Evolutionary conservation across 2,329 filamentous ascomycete species (phyloP).

Genomic region (Byssoonygena ceratinophila): DNA sequence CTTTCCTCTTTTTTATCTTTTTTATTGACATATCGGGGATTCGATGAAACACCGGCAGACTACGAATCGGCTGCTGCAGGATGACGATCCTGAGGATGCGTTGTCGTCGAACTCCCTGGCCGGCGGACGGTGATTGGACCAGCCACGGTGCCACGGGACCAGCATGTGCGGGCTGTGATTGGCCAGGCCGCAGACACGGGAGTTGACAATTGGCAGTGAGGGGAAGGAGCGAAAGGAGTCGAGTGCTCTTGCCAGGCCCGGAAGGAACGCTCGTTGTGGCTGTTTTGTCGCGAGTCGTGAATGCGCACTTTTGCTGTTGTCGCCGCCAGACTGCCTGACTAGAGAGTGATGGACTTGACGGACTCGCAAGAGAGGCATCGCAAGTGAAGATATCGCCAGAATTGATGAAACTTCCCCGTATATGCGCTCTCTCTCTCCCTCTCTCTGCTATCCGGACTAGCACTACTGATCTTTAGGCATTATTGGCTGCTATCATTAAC

Average conservation of each 20-base stretch:
- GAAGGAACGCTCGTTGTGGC: background rate
- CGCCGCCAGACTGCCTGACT: too few relatives aligned
- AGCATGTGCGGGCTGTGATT: background rate
- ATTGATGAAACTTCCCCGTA: too few relatives aligned
- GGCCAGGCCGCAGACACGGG: background rate
- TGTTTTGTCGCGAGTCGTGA: background rate
- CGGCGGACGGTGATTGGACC: conserved; percentile 3
- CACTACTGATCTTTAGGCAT: background rate
- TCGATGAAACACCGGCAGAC: too few relatives aligned
- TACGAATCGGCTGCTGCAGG: too few relatives aligned
- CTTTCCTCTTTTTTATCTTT: background rate
- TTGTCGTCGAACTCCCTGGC: background rate
- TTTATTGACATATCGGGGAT: too few relatives aligned
- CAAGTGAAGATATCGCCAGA: background rate
- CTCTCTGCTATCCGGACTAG: background rate
- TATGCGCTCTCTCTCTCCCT: background rate
- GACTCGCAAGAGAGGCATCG: background rate
- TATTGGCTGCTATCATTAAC: background rate
- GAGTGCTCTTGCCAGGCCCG: background rate
- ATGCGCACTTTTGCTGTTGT: too few relatives aligned
- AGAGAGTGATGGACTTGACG: too few relatives aligned
- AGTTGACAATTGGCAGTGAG: conserved; percentile 9
- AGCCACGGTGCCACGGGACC: conserved; percentile 9
- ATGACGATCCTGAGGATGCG: conserved; percentile 2
- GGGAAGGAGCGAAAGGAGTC: background rate